These are phyloP conservation scores for Catharanthus roseus DNA, from an alignment of 257 asterid species.

Conservation along the genomic window DNA sequence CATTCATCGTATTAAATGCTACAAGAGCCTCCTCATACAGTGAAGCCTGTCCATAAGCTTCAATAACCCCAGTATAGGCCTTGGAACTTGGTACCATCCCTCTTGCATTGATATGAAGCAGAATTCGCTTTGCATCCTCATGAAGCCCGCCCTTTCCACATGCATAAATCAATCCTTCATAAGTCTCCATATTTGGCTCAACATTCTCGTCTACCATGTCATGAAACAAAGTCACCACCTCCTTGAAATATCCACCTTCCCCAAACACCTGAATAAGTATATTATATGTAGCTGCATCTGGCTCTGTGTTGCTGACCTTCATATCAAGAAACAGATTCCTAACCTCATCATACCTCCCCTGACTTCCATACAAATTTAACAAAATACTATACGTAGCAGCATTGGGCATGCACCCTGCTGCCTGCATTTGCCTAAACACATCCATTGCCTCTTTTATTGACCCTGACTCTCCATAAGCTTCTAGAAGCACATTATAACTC, in stretches of 20 bases:
- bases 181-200: slow-evolving; percentile 96
- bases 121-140: slow-evolving; percentile 64
- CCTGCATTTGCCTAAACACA: slow-evolving; percentile 91
- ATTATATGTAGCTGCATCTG: slow-evolving; percentile 82
- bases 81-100: slow-evolving; percentile 81
- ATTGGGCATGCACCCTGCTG: slow-evolving; percentile 78
- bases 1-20: slow-evolving; percentile 91
- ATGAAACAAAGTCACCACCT: slow-evolving; percentile 92
- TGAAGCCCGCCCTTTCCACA: slow-evolving; percentile 97
- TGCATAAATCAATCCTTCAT: slow-evolving; percentile 78
- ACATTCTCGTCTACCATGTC: slow-evolving; percentile 91
- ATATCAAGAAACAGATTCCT: slow-evolving; percentile 91
- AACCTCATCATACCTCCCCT: slow-evolving; percentile 85
- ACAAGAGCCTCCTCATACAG: slow-evolving; percentile 91
- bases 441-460: slow-evolving; percentile 74
- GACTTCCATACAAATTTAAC: slow-evolving; percentile 77
- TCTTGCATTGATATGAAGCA: slow-evolving; percentile 68
- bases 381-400: slow-evolving; percentile 77
- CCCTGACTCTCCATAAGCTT: slow-evolving; percentile 70
- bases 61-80: slow-evolving; percentile 69
- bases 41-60: slow-evolving; percentile 90
- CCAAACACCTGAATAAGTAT: slow-evolving; percentile 86
- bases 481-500: slow-evolving; percentile 83
- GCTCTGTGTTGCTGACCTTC: slow-evolving; percentile 89
- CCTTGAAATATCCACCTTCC: slow-evolving; percentile 97